These are phyloP conservation scores for Saturnispora gosingensis DNA, from an alignment of 805 yeast genomes.

Conservation along the genomic window DNA sequence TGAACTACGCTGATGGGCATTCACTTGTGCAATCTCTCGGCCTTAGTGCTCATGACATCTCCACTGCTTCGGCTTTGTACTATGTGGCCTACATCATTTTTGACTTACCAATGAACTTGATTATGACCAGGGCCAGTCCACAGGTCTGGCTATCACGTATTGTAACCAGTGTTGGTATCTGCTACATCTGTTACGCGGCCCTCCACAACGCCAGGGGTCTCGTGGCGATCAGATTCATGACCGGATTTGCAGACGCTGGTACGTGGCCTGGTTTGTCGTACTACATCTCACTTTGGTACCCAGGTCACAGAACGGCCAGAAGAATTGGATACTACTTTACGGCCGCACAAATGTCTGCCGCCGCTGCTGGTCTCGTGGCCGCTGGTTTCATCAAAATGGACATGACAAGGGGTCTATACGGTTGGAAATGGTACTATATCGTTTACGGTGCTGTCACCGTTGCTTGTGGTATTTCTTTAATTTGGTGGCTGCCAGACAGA, in stretches of 20 bases:
- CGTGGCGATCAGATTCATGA: constrained; percentile 60
- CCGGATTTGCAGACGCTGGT: constrained; percentile 77
- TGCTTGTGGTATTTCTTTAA: constrained; percentile 48
- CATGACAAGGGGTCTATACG: constrained; percentile 56
- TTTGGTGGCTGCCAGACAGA: constrained; percentile 85
- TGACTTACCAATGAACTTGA: constrained; percentile 80
- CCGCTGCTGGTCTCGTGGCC: constrained; percentile 79
- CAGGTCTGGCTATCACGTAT: constrained; percentile 80
- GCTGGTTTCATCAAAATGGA: constrained; percentile 88
- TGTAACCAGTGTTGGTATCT: constrained; percentile 66
- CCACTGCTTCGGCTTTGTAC: constrained; percentile 72
- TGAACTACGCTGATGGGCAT: constrained; percentile 57
- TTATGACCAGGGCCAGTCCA: constrained; percentile 77
- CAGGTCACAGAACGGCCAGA: constrained; percentile 62
- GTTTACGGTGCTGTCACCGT: constrained; percentile 67
- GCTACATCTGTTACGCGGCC: constrained; percentile 65
- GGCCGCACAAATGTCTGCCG: constrained; percentile 85
- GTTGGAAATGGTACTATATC: constrained; percentile 83
- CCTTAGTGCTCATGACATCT: constrained; percentile 46
- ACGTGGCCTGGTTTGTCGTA: constrained; percentile 89
- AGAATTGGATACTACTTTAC: constrained; percentile 85
- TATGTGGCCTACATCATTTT: constrained; percentile 77
- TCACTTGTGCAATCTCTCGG: constrained; percentile 46
- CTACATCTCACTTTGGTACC: constrained; percentile 79
- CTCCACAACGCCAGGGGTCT: constrained; percentile 49